phyloP scores from a whole-genome alignment of 2,329 filamentous ascomycete genomes.

The Metarhizium robertsii region DNA sequence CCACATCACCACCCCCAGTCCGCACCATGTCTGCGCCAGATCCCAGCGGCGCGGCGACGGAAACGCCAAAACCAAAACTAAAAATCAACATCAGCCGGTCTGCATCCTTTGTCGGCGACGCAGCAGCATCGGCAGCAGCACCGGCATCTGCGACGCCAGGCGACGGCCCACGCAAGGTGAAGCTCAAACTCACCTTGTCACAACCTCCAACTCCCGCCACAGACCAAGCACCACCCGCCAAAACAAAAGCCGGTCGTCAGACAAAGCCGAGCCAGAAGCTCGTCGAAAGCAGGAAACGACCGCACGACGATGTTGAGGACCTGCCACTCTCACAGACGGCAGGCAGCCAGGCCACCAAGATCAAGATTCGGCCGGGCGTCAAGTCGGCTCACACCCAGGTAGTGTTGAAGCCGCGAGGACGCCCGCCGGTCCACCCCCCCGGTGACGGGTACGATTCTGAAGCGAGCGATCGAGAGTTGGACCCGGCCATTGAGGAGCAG shows the following conservation, averaged over 20 bases:
- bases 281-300: slow-evolving; percentile 50
- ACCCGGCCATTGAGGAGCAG: slow-evolving; percentile 83
- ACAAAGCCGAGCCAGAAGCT: slow-evolving; percentile 51
- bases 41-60: slow-evolving; percentile 13
- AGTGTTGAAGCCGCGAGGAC: slow-evolving; percentile 55
- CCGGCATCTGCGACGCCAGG: slow-evolving; percentile 16
- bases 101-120: slow-evolving; percentile 23
- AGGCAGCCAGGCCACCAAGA: slow-evolving; percentile 32
- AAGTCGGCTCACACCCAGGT: slow-evolving; percentile 27
- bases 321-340: slow-evolving; percentile 19
- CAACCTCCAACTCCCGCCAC: slow-evolving; percentile 28
- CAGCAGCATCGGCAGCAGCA: slow-evolving; percentile 8
- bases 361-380: slow-evolving; percentile 38
- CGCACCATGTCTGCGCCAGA: slow-evolving; percentile 20
- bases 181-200: slow-evolving; percentile 31
- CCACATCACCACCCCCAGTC: neutral
- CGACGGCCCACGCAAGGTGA: slow-evolving; percentile 28
- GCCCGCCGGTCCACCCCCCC: slow-evolving; percentile 56
- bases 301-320: slow-evolving; percentile 46
- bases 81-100: slow-evolving; percentile 30
- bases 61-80: slow-evolving; percentile 26
- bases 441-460: slow-evolving; percentile 96
- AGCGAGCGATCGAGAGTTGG: slow-evolving; percentile 77
- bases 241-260: slow-evolving; percentile 51
- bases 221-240: slow-evolving; percentile 16